These are phyloP conservation scores for Penicillium expansum DNA, from an alignment of 2,329 filamentous ascomycete genomes.

Conservation along the genomic window DNA sequence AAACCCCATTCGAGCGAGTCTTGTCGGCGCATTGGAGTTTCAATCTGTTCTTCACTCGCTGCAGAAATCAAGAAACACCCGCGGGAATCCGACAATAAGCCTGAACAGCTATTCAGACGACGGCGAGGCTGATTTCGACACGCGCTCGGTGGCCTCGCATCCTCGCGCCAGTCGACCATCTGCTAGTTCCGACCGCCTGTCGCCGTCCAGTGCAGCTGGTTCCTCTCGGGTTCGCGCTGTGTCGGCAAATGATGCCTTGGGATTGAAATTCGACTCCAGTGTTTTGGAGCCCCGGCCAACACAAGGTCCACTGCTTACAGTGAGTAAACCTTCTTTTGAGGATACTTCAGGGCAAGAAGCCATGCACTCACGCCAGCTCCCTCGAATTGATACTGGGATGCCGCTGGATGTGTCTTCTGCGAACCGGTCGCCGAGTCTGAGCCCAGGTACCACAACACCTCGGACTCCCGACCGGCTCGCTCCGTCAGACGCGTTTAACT, in stretches of 20 bases:
- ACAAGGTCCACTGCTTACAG: slow-evolving; percentile 38
- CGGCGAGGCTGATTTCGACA: slow-evolving; percentile 48
- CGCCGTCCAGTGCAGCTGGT: slow-evolving; percentile 22
- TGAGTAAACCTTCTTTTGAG: slow-evolving; percentile 39
- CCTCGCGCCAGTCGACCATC: slow-evolving; percentile 33
- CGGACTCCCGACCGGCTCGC: slow-evolving; percentile 44
- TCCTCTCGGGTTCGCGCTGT: slow-evolving; percentile 51
- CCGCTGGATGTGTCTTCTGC: slow-evolving; percentile 31
- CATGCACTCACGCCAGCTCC: slow-evolving; percentile 15
- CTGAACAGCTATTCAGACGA: slow-evolving; percentile 69
- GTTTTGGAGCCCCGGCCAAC: slow-evolving; percentile 23
- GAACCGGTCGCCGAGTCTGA: slow-evolving; percentile 32
- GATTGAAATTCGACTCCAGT: slow-evolving; percentile 45
- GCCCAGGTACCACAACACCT: slow-evolving; percentile 27
- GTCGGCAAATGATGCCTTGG: slow-evolving; percentile 57
- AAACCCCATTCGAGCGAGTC: slow-evolving; percentile 84
- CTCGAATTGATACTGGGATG: slow-evolving; percentile 24
- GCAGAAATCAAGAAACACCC: slow-evolving; percentile 74
- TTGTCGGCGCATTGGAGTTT: slow-evolving; percentile 92
- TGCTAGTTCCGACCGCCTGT: slow-evolving; percentile 23
- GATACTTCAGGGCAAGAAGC: slow-evolving; percentile 13
- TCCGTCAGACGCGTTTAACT: slow-evolving; percentile 40
- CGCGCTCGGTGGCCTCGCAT: slow-evolving; percentile 49
- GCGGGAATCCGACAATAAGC: slow-evolving; percentile 63
- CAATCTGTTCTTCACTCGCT: slow-evolving; percentile 84